Evolutionary conservation across 495 filamentous ascomycete species (phyloP).

Genomic region (Lindgomyces ingoldianus): DNA sequence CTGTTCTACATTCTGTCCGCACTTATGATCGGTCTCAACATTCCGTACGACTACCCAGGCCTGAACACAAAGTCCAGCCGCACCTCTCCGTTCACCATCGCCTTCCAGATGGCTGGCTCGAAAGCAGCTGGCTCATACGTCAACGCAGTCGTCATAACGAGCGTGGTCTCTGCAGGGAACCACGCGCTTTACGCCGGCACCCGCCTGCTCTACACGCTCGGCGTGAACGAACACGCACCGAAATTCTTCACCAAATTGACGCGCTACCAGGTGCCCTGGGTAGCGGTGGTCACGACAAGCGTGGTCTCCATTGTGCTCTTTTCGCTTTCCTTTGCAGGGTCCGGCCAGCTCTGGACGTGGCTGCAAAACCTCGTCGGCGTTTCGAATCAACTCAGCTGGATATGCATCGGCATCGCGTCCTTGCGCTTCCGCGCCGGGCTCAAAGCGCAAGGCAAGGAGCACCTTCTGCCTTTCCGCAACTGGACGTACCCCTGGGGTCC

Average conservation of each 20-base stretch:
- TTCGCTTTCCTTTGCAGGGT: too few relatives aligned
- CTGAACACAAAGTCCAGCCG: slow-evolving; percentile 46
- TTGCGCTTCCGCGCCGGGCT: too few relatives aligned
- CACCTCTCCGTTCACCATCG: slow-evolving; percentile 57
- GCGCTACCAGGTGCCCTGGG: too few relatives aligned
- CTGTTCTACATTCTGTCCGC: slow-evolving; percentile 71
- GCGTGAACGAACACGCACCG: slow-evolving; percentile 11
- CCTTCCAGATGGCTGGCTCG: slow-evolving; percentile 54
- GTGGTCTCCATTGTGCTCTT: too few relatives aligned
- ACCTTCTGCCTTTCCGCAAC: too few relatives aligned
- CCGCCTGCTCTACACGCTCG: slow-evolving; percentile 23
- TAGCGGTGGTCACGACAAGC: too few relatives aligned
- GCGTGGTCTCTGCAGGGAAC: slow-evolving; percentile 54
- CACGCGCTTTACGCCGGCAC: slow-evolving; percentile 20
- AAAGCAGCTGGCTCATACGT: slow-evolving; percentile 55
- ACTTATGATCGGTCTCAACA: slow-evolving; percentile 55
- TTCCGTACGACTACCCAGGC: slow-evolving; percentile 55
- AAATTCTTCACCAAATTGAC: slow-evolving; percentile 4
- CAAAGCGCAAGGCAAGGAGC: too few relatives aligned
- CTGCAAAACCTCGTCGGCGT: too few relatives aligned
- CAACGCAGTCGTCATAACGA: slow-evolving; percentile 60
- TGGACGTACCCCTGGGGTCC: too few relatives aligned
- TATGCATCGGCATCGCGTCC: too few relatives aligned
- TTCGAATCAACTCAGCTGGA: too few relatives aligned
- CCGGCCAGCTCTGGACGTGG: too few relatives aligned